phyloP scores from a whole-genome alignment of 208 protist genomes.

The Crithidia acanthocephali region DNA sequence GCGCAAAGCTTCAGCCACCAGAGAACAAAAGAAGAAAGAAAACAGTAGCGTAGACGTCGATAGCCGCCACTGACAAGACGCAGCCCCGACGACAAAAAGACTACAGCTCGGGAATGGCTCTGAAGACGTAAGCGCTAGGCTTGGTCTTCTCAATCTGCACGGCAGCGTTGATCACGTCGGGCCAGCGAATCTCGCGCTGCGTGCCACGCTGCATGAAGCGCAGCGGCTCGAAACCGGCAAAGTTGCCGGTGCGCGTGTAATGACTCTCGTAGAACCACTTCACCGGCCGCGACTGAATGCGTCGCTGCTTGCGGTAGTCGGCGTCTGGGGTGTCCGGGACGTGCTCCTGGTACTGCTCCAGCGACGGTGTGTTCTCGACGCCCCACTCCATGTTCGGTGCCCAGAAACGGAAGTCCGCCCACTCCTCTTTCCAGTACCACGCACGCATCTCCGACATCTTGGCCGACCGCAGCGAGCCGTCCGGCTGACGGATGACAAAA shows the following conservation, averaged over 20 bases:
- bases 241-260: constrained; percentile 92
- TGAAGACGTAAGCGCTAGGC: constrained; percentile 88
- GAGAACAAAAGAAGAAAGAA: too few relatives aligned
- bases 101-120: constrained; percentile 90
- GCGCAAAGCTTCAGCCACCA: too few relatives aligned
- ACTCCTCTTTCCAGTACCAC: constrained; percentile 96
- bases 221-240: constrained; percentile 90
- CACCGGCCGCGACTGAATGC: constrained; percentile 90
- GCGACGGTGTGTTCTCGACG: constrained; percentile 90
- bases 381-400: constrained; percentile 95
- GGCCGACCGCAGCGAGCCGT: constrained; percentile 92
- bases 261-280: constrained; percentile 96
- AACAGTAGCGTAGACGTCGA: too few relatives aligned
- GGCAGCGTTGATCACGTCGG: constrained; percentile 90
- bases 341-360: constrained; percentile 94
- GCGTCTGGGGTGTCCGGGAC: constrained; percentile 91
- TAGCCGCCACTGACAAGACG: too few relatives aligned
- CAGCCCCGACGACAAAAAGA: neutral
- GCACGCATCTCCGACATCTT: constrained; percentile 96
- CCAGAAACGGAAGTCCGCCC: constrained; percentile 95
- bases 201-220: constrained; percentile 93
- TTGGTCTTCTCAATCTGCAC: constrained; percentile 88
- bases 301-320: constrained; percentile 90
- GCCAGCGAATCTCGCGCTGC: constrained; percentile 90
- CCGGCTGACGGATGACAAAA: constrained; percentile 93